A percentile compares a stretch with the other conserved stretches of the same genome.
Conservation (phyloP, 1,139 yeast genomes). For the Lodderomyces pseudojiufengensis region DNA sequence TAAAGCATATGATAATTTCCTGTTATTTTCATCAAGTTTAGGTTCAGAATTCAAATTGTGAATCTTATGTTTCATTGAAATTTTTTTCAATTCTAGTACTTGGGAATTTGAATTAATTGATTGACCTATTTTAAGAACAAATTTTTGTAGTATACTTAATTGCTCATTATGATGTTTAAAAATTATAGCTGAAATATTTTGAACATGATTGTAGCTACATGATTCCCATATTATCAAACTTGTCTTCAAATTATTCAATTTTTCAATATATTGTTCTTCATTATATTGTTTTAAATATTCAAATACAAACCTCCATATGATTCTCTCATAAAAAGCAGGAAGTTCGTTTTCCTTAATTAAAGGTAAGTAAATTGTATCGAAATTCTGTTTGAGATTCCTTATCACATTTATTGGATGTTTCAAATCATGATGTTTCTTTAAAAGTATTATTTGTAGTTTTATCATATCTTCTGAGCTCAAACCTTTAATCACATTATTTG, state of each 20-base stretch:
- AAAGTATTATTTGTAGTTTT: conserved; percentile 25
- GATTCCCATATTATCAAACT: conserved; percentile 44
- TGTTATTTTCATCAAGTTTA: conserved; percentile 1
- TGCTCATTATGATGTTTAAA: conserved; percentile 13
- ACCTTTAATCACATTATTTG: background rate
- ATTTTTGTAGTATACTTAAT: conserved; percentile 23
- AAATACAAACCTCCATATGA: conserved; percentile 41
- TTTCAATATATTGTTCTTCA: conserved; percentile 24
- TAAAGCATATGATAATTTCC: conserved; percentile 17
- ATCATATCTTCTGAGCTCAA: conserved; percentile 13
- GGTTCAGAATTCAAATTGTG: conserved; percentile 18
- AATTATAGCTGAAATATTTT: conserved; percentile 17
- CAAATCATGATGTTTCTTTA: conserved; percentile 36
- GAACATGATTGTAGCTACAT: conserved; percentile 17
- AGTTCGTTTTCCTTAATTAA: conserved; percentile 22
- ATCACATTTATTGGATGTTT: conserved; percentile 31
- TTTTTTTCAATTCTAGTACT: conserved; percentile 19
- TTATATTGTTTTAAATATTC: conserved; percentile 27
- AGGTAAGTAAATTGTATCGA: conserved; percentile 24
- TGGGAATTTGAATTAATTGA: background rate
- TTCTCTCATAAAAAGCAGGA: conserved; percentile 39
- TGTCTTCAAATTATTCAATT: conserved; percentile 23
- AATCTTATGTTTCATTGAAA: conserved; percentile 30
- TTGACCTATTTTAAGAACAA: conserved; percentile 22
- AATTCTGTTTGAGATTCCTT: conserved; percentile 28